Conservation (phyloP, 1,284 basidiomycete genomes). For the Ganoderma sinense region DNA sequence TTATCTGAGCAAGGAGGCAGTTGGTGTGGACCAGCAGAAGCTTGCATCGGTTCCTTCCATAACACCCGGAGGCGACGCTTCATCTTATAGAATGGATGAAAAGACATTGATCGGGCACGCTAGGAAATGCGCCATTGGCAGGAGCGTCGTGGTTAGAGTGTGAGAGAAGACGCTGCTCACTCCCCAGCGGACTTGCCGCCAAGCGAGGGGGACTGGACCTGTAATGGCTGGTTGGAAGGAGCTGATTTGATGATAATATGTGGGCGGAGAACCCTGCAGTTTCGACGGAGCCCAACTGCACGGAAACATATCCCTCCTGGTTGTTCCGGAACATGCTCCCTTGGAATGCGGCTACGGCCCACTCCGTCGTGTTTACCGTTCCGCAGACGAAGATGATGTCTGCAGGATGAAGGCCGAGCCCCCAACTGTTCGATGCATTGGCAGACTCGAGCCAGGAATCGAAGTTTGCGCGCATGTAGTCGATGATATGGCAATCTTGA, state of each 20-base stretch:
- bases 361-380: slow-evolving; percentile 23
- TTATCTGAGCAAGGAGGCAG: slow-evolving; percentile 9
- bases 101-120: slow-evolving; percentile 26
- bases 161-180: neutral
- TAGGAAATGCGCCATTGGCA: too few species aligned
- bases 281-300: neutral
- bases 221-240: neutral
- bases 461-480: slow-evolving; percentile 24
- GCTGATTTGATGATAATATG: slow-evolving; percentile 5
- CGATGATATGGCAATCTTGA: slow-evolving; percentile 16
- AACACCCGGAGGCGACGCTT: slow-evolving; percentile 25
- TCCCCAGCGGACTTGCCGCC: too few species aligned
- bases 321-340: neutral
- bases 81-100: slow-evolving; percentile 35
- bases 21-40: slow-evolving; percentile 28
- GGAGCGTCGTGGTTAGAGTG: neutral
- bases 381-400: slow-evolving; percentile 29
- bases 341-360: slow-evolving; percentile 26
- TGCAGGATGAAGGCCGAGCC: slow-evolving; percentile 6
- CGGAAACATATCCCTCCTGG: neutral
- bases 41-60: slow-evolving; percentile 20
- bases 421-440: neutral
- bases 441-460: slow-evolving; percentile 33
- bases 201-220: neutral
- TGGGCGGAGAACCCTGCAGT: neutral